Conservation (phyloP, 2,329 filamentous ascomycete genomes). For the Trichoderma endophyticum region DNA sequence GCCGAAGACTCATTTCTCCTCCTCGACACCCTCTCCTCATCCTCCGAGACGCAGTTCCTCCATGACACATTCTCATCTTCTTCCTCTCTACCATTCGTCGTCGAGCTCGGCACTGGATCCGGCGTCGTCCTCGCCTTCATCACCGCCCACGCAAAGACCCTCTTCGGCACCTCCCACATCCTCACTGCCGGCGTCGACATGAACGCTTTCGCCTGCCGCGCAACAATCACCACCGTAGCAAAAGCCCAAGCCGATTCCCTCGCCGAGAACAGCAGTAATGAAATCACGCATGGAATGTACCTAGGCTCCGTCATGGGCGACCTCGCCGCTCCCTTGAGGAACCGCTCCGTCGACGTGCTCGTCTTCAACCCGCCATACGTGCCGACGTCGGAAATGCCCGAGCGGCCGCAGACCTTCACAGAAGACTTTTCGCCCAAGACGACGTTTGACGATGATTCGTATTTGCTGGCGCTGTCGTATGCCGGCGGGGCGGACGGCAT, state of each 20-base stretch:
- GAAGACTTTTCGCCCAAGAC: conserved; percentile 28
- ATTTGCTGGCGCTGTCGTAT: conserved; percentile 80
- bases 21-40: conserved; percentile 81
- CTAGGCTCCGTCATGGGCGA: conserved; percentile 69
- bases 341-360: conserved; percentile 68
- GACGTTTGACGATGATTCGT: conserved; percentile 75
- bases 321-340: conserved; percentile 59
- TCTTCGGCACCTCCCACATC: conserved; percentile 70
- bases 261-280: background rate
- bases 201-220: conserved; percentile 77
- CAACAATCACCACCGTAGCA: conserved; percentile 67
- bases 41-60: conserved; percentile 67
- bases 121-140: conserved; percentile 91
- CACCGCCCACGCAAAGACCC: conserved; percentile 65
- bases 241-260: conserved; percentile 38
- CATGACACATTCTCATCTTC: conserved; percentile 54
- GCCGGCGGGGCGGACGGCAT: conserved; percentile 88
- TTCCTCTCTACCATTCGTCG: conserved; percentile 48
- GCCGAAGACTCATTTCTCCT: conserved; percentile 94
- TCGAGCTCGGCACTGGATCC: conserved; percentile 88
- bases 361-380: conserved; percentile 98
- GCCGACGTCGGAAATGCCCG: conserved; percentile 73
- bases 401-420: conserved; percentile 36
- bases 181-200: conserved; percentile 79
- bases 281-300: conserved; percentile 48